phyloP scores from a whole-genome alignment of 2,329 filamentous ascomycete species.

The Pseudogymnoascus sp. region DNA sequence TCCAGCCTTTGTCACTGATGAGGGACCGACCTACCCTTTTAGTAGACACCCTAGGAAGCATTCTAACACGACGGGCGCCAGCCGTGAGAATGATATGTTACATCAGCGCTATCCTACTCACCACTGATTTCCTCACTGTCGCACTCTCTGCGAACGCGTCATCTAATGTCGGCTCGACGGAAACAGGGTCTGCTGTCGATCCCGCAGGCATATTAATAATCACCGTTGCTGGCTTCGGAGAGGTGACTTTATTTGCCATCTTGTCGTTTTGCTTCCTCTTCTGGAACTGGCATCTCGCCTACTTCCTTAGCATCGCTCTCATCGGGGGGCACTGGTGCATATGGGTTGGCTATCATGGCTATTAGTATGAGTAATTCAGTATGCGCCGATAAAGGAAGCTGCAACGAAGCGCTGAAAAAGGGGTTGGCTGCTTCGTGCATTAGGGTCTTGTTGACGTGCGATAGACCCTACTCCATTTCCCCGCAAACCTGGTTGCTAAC shows the following conservation, averaged over 20 bases:
- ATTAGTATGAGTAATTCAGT: slow-evolving; percentile 10
- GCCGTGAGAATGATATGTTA: slow-evolving; percentile 3
- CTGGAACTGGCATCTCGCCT: slow-evolving; percentile 9
- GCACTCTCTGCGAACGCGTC: neutral
- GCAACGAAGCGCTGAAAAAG: neutral
- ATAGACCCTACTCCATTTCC: neutral
- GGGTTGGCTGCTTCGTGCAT: slow-evolving; percentile 1
- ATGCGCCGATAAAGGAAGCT: neutral
- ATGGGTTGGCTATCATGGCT: slow-evolving; percentile 11
- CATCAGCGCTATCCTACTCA: slow-evolving; percentile 3
- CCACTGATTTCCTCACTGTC: neutral
- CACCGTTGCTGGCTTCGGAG: slow-evolving; percentile 2
- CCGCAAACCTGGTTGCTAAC: neutral
- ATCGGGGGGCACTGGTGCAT: slow-evolving; percentile 6
- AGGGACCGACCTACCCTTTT: neutral
- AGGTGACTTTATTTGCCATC: neutral
- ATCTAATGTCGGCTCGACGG: neutral
- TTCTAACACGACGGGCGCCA: neutral
- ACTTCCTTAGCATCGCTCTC: neutral
- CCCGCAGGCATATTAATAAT: neutral
- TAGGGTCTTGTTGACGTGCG: slow-evolving; percentile 5
- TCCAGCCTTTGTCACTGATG: neutral
- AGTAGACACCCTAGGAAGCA: neutral
- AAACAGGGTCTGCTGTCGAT: neutral
- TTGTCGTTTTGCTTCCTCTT: slow-evolving; percentile 1